Evolutionary conservation across 1,284 basidiomycete genomes (phyloP).

Genomic region (Trichosporon faecale): DNA sequence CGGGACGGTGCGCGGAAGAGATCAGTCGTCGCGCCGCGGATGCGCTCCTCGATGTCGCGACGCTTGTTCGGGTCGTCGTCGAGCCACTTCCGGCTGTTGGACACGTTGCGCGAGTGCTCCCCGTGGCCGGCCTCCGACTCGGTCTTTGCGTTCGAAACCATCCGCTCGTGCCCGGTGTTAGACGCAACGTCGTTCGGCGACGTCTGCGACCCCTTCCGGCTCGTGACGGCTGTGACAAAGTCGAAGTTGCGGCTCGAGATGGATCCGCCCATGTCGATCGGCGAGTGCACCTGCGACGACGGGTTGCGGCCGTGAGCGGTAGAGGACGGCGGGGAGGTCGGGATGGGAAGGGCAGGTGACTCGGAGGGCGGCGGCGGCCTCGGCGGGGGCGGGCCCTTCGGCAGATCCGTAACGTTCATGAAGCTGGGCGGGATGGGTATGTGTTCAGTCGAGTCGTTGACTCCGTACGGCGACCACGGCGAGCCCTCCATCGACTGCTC

Average conservation of each 20-base stretch:
- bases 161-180: not conserved
- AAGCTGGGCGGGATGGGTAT: slow-evolving; percentile 3
- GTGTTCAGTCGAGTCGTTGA: slow-evolving; percentile 8
- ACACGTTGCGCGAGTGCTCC: slow-evolving; percentile 7
- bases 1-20: slow-evolving; percentile 43
- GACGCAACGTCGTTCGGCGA: not conserved
- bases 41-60: slow-evolving; percentile 47
- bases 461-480: not conserved
- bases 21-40: slow-evolving; percentile 45
- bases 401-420: slow-evolving; percentile 16
- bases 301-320: not conserved
- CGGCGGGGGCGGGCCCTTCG: slow-evolving; percentile 20
- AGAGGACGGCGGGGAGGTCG: not conserved
- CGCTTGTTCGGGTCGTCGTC: slow-evolving; percentile 39
- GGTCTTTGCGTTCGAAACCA: slow-evolving; percentile 4
- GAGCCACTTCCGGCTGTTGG: slow-evolving; percentile 18
- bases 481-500: not conserved
- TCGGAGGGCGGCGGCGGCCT: slow-evolving; percentile 16
- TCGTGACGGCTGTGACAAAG: not conserved
- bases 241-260: slow-evolving; percentile 1
- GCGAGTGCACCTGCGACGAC: slow-evolving; percentile 6
- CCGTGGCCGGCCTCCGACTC: not conserved
- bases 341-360: not conserved
- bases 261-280: not conserved
- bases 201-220: not conserved